Evolutionary conservation across 2,329 filamentous ascomycete species (phyloP).

Genomic region (Exophiala calicioides): DNA sequence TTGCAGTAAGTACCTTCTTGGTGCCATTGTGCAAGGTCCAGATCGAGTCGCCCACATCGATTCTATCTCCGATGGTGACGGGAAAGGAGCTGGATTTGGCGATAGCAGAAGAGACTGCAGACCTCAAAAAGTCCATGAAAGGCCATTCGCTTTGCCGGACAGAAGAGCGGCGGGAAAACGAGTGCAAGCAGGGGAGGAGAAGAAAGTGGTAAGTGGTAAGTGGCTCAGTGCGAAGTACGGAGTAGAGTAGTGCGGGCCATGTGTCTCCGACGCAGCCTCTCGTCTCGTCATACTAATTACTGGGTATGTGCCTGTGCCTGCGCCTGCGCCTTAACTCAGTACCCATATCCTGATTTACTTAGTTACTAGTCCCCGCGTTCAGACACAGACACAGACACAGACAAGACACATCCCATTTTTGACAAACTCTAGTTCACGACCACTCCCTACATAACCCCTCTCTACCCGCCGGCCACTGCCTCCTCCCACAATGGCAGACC

Average conservation of each 20-base stretch:
- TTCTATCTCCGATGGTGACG: constrained; percentile 87
- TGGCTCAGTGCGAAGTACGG: background rate
- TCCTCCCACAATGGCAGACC: constrained; percentile 4
- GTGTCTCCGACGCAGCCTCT: too few species aligned
- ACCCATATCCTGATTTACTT: too few species aligned
- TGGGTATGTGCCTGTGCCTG: too few species aligned
- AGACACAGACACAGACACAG: too few species aligned
- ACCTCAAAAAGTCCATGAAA: constrained; percentile 95
- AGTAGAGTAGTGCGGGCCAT: too few species aligned
- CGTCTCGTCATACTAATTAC: too few species aligned
- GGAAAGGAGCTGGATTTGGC: constrained; percentile 91
- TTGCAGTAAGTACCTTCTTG: constrained; percentile 65
- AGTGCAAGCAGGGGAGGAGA: background rate
- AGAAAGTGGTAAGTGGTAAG: background rate
- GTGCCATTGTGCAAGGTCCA: constrained; percentile 97
- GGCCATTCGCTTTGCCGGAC: constrained; percentile 1
- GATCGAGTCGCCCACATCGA: constrained; percentile 89
- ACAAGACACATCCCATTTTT: too few species aligned
- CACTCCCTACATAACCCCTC: background rate
- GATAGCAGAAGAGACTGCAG: constrained; percentile 93
- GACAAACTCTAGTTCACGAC: too few species aligned
- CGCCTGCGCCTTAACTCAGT: too few species aligned
- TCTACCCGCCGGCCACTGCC: too few species aligned
- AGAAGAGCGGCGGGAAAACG: constrained; percentile 1
- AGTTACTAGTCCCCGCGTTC: too few species aligned